Conservation (phyloP, 2,329 filamentous ascomycete genomes). For the Lachnellula suecica region DNA sequence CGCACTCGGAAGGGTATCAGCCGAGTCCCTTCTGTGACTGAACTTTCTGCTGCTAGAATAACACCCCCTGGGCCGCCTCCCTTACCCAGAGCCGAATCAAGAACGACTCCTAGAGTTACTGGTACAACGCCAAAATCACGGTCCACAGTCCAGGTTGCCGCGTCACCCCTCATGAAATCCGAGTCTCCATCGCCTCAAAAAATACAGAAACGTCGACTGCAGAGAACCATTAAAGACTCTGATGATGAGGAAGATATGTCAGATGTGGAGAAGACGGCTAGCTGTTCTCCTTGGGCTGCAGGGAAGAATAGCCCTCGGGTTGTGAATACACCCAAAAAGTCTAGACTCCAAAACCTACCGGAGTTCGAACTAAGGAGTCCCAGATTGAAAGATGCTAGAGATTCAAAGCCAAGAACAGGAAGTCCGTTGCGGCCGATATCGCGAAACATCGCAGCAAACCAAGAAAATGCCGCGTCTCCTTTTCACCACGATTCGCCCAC, state of each 20-base stretch:
- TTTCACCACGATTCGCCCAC: slow-evolving; percentile 25
- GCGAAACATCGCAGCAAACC: slow-evolving; percentile 19
- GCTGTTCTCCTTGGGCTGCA: slow-evolving; percentile 13
- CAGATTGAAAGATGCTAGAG: slow-evolving; percentile 4
- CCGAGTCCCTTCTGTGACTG: slow-evolving; percentile 17
- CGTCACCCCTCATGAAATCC: slow-evolving; percentile 20
- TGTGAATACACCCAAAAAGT: slow-evolving; percentile 5
- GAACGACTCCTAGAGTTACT: not conserved
- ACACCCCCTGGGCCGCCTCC: not conserved
- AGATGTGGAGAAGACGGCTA: slow-evolving; percentile 15
- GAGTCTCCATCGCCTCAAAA: slow-evolving; percentile 18
- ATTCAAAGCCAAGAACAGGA: slow-evolving; percentile 15
- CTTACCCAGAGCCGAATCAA: not conserved
- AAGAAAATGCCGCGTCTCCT: slow-evolving; percentile 24
- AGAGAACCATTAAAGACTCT: slow-evolving; percentile 29
- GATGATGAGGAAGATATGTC: slow-evolving; percentile 33
- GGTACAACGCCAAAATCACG: not conserved
- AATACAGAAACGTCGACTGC: slow-evolving; percentile 6
- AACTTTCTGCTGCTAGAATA: slow-evolving; percentile 4
- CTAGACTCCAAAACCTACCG: slow-evolving; percentile 11
- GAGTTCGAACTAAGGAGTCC: slow-evolving; percentile 7
- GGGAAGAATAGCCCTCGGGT: slow-evolving; percentile 18
- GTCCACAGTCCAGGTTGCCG: slow-evolving; percentile 23
- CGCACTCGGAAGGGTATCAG: slow-evolving; percentile 27
- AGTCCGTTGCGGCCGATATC: slow-evolving; percentile 30